These are phyloP conservation scores for Salvia hispanica DNA, from an alignment of 257 asterid genomes.

Conservation along the genomic window DNA sequence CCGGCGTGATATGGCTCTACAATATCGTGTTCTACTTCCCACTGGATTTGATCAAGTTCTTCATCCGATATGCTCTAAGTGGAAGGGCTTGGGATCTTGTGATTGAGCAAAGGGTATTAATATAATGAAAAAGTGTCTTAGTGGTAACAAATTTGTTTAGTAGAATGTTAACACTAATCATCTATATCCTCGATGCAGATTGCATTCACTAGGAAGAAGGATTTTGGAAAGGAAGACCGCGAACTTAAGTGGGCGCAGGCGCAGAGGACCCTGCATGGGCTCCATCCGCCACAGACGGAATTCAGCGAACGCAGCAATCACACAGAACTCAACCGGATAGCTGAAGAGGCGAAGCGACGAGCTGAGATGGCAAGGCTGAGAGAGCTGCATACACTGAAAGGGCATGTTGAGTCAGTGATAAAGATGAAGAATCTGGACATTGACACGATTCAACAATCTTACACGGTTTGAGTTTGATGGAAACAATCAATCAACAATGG, in stretches of 20 bases:
- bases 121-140: too few species aligned
- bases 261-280: slow-evolving; percentile 70
- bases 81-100: slow-evolving; percentile 70
- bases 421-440: slow-evolving; percentile 75
- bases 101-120: slow-evolving; percentile 57
- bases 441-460: slow-evolving; percentile 64
- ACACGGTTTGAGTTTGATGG: slow-evolving; percentile 53
- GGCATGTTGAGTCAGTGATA: slow-evolving; percentile 63
- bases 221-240: slow-evolving; percentile 73
- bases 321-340: slow-evolving; percentile 65
- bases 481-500: slow-evolving; percentile 2
- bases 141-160: neutral
- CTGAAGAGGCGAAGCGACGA: slow-evolving; percentile 63
- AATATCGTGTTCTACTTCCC: slow-evolving; percentile 52
- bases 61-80: slow-evolving; percentile 55
- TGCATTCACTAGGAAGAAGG: slow-evolving; percentile 67
- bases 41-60: slow-evolving; percentile 55
- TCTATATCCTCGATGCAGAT: slow-evolving; percentile 38
- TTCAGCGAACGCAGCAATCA: slow-evolving; percentile 37
- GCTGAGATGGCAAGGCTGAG: slow-evolving; percentile 76
- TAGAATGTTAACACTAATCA: neutral
- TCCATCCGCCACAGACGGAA: slow-evolving; percentile 53
- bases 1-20: slow-evolving; percentile 54
- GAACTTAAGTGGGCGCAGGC: slow-evolving; percentile 71
- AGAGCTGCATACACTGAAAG: slow-evolving; percentile 62